phyloP scores from a whole-genome alignment of 495 filamentous ascomycete genomes.

The Tuber indicum region DNA sequence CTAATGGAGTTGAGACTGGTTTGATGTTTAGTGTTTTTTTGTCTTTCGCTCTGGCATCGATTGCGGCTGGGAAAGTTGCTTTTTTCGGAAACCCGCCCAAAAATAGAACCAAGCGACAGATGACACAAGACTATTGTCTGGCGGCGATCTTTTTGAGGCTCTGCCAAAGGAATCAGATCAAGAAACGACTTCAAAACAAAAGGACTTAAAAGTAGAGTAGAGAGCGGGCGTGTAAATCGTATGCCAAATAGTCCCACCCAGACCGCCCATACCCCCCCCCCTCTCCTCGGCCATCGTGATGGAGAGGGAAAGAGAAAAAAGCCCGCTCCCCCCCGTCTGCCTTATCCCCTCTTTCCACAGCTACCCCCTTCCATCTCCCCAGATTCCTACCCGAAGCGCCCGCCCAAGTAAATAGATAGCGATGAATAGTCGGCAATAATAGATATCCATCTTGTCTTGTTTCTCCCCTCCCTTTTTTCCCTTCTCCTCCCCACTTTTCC shows the following conservation, averaged over 20 bases:
- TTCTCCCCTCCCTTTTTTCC: conserved; percentile 9
- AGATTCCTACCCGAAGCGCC: conserved; percentile 32
- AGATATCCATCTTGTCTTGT: conserved; percentile 7
- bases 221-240: conserved; percentile 10
- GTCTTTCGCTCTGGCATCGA: conserved; percentile 28
- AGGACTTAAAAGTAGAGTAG: conserved; percentile 31
- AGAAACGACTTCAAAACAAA: conserved; percentile 32
- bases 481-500: neutral
- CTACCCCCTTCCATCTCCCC: conserved; percentile 3
- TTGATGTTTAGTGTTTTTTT: conserved; percentile 31
- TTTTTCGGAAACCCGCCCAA: conserved; percentile 23
- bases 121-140: conserved; percentile 37
- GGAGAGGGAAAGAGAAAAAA: neutral
- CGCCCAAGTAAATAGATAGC: conserved; percentile 21
- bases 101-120: conserved; percentile 37
- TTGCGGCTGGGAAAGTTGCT: conserved; percentile 27
- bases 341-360: neutral
- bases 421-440: conserved; percentile 29
- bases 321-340: neutral
- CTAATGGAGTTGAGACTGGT: conserved; percentile 33
- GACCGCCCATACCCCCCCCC: neutral
- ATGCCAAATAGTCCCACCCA: neutral
- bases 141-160: conserved; percentile 34
- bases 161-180: conserved; percentile 30
- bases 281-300: neutral